These are phyloP conservation scores for Zymoseptoria pseudotritici DNA, from an alignment of 2,329 filamentous ascomycete genomes.

Conservation along the genomic window DNA sequence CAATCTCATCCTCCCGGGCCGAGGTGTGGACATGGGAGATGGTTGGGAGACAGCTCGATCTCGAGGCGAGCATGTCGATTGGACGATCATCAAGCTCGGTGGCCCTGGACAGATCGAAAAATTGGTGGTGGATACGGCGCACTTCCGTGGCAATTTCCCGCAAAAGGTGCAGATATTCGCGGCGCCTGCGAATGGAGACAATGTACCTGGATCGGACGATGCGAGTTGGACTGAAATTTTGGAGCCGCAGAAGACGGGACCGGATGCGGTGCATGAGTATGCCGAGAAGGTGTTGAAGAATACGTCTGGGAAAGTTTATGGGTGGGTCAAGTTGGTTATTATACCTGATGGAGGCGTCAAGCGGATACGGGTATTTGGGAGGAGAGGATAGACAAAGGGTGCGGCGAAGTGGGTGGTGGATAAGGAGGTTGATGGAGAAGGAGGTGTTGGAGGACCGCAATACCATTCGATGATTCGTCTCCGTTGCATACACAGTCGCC, in stretches of 20 bases:
- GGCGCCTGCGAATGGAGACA: constrained; percentile 50
- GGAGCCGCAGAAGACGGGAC: constrained; percentile 59
- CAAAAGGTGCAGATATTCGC: constrained; percentile 61
- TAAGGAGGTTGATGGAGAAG: too few species aligned
- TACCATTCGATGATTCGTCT: too few species aligned
- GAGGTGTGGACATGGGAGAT: constrained; percentile 79
- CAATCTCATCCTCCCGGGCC: constrained; percentile 70
- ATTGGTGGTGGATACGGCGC: constrained; percentile 70
- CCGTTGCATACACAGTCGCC: too few species aligned
- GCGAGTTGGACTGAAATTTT: constrained; percentile 60
- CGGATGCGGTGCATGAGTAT: constrained; percentile 67
- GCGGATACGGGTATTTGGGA: constrained; percentile 70
- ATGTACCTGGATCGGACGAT: constrained; percentile 48
- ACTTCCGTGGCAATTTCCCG: constrained; percentile 78
- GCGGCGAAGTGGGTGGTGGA: not conserved
- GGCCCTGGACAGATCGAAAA: constrained; percentile 57
- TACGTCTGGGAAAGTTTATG: constrained; percentile 56
- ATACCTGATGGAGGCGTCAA: constrained; percentile 92
- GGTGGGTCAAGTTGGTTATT: constrained; percentile 83
- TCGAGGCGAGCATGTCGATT: constrained; percentile 67
- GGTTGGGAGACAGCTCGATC: constrained; percentile 80
- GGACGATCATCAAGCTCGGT: constrained; percentile 70
- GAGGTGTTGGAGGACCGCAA: too few species aligned
- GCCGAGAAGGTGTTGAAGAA: constrained; percentile 31
- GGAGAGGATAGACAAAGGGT: constrained; percentile 18